These are phyloP conservation scores for Penicillium aurantiogriseum DNA, from an alignment of 2,329 filamentous ascomycete genomes.

Conservation along the genomic window DNA sequence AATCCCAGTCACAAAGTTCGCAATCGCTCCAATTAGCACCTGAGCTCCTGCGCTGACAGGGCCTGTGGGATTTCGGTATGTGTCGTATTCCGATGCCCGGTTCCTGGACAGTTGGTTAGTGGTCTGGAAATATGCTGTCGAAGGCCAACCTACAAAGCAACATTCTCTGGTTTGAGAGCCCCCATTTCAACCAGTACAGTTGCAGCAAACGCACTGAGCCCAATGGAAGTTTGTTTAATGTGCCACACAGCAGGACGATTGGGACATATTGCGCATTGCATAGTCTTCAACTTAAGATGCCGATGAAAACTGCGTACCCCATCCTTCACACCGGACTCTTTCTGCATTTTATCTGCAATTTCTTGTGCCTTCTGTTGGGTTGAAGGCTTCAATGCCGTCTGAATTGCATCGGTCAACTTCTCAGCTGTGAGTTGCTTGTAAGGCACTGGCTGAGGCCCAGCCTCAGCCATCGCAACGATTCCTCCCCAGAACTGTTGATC, in stretches of 20 bases:
- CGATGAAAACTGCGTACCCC: slow-evolving; percentile 69
- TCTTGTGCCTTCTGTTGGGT: slow-evolving; percentile 57
- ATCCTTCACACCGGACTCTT: slow-evolving; percentile 62
- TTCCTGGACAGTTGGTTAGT: slow-evolving; percentile 37
- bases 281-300: slow-evolving; percentile 63
- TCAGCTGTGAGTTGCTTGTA: slow-evolving; percentile 66
- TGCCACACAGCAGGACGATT: slow-evolving; percentile 72
- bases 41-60: slow-evolving; percentile 74
- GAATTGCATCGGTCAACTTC: slow-evolving; percentile 64
- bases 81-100: slow-evolving; percentile 66
- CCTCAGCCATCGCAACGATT: slow-evolving; percentile 70
- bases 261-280: slow-evolving; percentile 69
- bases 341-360: slow-evolving; percentile 63
- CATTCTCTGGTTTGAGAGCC: slow-evolving; percentile 64
- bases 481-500: slow-evolving; percentile 82
- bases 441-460: slow-evolving; percentile 68
- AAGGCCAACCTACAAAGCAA: slow-evolving; percentile 61
- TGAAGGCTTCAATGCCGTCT: slow-evolving; percentile 58
- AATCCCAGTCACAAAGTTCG: slow-evolving; percentile 76
- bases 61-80: slow-evolving; percentile 74
- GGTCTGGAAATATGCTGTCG: slow-evolving; percentile 24
- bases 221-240: slow-evolving; percentile 64
- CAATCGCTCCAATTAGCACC: slow-evolving; percentile 78
- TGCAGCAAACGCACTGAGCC: slow-evolving; percentile 70
- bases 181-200: slow-evolving; percentile 65